Evolutionary conservation across 495 filamentous ascomycete genomes (phyloP), one percentile per base, ranked within the genome.

Genomic region (Clohesyomyces aquaticus): DNA sequence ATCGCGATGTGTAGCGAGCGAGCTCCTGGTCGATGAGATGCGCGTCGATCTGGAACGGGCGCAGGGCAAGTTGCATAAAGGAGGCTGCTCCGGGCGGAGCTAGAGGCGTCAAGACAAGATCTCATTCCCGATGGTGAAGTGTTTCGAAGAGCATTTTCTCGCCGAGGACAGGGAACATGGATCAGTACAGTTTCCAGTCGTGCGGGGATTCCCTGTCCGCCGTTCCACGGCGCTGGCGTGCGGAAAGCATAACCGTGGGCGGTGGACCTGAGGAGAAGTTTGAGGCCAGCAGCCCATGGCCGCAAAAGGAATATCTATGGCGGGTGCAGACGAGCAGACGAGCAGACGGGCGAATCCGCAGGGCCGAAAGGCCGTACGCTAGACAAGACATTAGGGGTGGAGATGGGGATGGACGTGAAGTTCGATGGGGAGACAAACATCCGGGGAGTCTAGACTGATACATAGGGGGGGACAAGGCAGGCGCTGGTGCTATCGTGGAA

Each of bases 191-290:
- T 56, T 47, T 32, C 58, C 47, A 50, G 42, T 63, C 43, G 10
- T 8, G 9, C 55, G 47, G 35, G 32, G 47, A 32, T 26, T 43
- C 23, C 57, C 46, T 51, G 46, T 45, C 19, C 4, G 28, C 23
- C 42, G 59, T 53, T 55, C 29, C 59, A 61, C 59, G 23, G 26
- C 32, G 16, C 46, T 61, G 63, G 54, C 48, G 62, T 9, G 41
- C 51, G 59, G 55, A 58, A 59, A 55, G 16, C 29, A 22, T 48
- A 52, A 50, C 29, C 57, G 41, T 51, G 60, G 63, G 27, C 55
- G 63, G 48, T 48, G 55, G 8, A 59, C 21, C 46, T 23, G 22
- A 23, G 43, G 23, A 4, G 50, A 26, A 54, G 14, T n/a, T n/a
- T n/a, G n/a, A n/a, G n/a, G n/a, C n/a, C n/a, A n/a, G n/a, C n/a